Base-by-base conservation (phyloP, 1,139 yeast genomes). In the Yamadazyma taylorii region DNA sequence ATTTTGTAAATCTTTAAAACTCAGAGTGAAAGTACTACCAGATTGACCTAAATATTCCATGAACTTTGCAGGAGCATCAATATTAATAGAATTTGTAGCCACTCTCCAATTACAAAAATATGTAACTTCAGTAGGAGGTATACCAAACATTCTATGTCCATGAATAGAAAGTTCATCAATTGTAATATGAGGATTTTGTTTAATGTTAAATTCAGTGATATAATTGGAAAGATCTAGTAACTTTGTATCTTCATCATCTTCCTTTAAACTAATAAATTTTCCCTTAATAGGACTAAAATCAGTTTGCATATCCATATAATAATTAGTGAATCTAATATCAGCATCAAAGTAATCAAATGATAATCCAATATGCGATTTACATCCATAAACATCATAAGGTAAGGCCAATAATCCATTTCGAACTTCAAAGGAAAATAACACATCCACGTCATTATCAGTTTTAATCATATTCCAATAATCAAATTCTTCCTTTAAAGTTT, bases 51-150 rank as follows among this genome's bases (percentile, higher is more conserved):
- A 53, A 0, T 75, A 72, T 23, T 64, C 67, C 1, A 81, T 35
- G 32, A 82, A 73, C 2, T 53, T 53, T 0, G 81, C 66, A 3
- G 73, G 64, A 1, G 88, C 75, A 42, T 79, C 73, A 12, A 86
- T 63, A 2, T 53, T 43, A 12, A 89, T 63, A 4, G 66, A 67
- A 8, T 89, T 95, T 2, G 85, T 58, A 22, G 77, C 78, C 47
- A 90, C 78, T 46, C 85, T 90, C 97, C 97, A 92, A 45, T 86
- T 83, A 54, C 96, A 89, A 47, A 78, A 80, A 54, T 87, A 92
- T 0, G 97, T 87, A 1, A 92, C 86, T 55, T 87, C 95, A 2
- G 73, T 69, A 0, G 97, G 97, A 0, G 96, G 96, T 1, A 88
- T 58, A 0, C 98, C 97, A 68, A 89, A 88, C 81, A 89, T 79